phyloP scores from a whole-genome alignment of 202 grass and related monocot genomes.

The Zizania palustris region DNA sequence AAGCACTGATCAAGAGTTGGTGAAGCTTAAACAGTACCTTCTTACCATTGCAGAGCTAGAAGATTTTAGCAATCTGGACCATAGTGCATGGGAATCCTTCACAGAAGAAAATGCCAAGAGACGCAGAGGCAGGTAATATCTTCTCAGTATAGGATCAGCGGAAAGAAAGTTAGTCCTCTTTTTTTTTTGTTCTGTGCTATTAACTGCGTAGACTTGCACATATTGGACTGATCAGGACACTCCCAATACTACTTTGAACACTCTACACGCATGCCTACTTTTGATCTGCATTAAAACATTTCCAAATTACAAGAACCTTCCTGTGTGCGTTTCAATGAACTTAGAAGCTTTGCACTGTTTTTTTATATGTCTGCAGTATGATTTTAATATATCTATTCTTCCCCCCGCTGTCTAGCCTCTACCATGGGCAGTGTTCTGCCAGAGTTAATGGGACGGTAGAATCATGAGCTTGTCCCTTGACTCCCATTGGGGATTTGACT shows the following conservation, averaged over 20 bases:
- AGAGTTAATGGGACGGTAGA: too few species aligned
- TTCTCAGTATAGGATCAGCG: constrained; percentile 25
- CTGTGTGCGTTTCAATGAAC: too few species aligned
- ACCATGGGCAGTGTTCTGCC: too few species aligned
- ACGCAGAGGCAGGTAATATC: constrained; percentile 62
- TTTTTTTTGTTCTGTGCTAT: constrained; percentile 25
- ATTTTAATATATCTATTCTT: too few species aligned
- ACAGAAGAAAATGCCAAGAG: constrained; percentile 69
- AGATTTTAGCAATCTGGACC: constrained; percentile 81
- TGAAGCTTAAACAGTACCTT: constrained; percentile 82
- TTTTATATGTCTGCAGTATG: too few species aligned
- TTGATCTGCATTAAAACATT: neutral
- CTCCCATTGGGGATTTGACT: constrained; percentile 5
- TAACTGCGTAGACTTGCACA: constrained; percentile 10
- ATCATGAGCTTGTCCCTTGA: constrained; percentile 27
- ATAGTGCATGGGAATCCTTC: constrained; percentile 73
- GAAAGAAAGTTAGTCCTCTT: constrained; percentile 19
- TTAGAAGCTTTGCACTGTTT: too few species aligned
- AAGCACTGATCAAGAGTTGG: constrained; percentile 66
- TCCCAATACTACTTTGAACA: constrained; percentile 6
- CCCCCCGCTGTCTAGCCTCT: neutral
- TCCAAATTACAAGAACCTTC: neutral
- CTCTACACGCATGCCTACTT: neutral
- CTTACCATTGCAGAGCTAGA: constrained; percentile 79
- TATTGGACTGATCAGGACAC: constrained; percentile 16